Evolutionary conservation across 805 yeast species (phyloP).

Genomic region (Sugiyamaella qingdaonensis): DNA sequence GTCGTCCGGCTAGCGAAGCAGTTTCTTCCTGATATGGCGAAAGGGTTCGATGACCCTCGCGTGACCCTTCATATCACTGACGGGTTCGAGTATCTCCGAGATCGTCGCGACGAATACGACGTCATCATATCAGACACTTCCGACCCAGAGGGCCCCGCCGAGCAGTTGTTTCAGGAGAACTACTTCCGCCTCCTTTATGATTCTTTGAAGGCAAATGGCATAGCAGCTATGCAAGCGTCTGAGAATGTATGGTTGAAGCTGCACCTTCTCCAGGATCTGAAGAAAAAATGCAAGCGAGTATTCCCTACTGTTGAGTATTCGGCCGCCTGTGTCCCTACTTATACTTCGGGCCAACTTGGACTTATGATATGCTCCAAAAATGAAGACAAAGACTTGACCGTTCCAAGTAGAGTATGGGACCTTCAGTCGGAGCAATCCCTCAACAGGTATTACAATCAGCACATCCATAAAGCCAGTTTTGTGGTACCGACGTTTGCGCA

Average conservation of each 20-base stretch:
- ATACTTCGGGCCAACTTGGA: constrained; percentile 98
- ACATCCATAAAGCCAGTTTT: constrained; percentile 82
- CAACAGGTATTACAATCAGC: constrained; percentile 76
- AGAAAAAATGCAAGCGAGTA: constrained; percentile 72
- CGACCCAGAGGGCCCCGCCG: constrained; percentile 99
- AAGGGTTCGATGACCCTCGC: constrained; percentile 81
- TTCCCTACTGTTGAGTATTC: constrained; percentile 91
- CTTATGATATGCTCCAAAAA: constrained; percentile 92
- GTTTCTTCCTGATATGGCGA: constrained; percentile 84
- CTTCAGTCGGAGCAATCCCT: constrained; percentile 57
- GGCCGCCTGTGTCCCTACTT: constrained; percentile 89
- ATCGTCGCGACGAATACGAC: constrained; percentile 80
- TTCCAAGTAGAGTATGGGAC: constrained; percentile 62
- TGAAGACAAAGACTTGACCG: constrained; percentile 52
- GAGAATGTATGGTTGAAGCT: constrained; percentile 92
- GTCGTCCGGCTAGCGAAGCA: constrained; percentile 83
- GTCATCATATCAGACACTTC: constrained; percentile 96
- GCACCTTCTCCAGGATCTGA: constrained; percentile 72
- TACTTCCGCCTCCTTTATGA: constrained; percentile 79
- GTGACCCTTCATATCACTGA: constrained; percentile 90
- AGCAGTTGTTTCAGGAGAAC: constrained; percentile 83
- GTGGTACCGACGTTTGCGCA: constrained; percentile 91
- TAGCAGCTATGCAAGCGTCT: constrained; percentile 76
- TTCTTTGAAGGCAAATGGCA: constrained; percentile 92
- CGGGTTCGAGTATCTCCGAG: constrained; percentile 92